Evolutionary conservation across 1,284 basidiomycete species (phyloP), one percentile per base, ranked within the genome.

Genomic region (Naganishia albida): DNA sequence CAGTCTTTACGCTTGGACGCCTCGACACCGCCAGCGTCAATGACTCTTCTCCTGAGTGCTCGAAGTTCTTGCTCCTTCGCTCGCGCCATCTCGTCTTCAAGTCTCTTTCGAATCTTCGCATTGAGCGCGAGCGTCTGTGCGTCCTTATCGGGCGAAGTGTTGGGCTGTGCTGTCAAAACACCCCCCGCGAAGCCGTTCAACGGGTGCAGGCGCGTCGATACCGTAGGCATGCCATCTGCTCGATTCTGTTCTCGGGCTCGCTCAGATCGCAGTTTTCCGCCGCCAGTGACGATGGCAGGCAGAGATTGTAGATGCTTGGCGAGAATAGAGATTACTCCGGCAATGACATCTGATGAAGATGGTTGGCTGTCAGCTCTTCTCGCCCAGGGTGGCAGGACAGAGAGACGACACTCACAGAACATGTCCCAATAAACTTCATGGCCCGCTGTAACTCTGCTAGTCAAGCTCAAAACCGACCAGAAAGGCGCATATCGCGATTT

Each of bases 401-500:
- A 16, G 39, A 26, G 42, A 43, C n/a, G n/a, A 18, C 6, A 49
- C 64, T 53, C 39, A 65, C 64, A 40, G 28, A 65, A 65, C 64
- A 65, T 48, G 23, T 65, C 64, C 64, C 64, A 65, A 53, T 60
- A 65, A 15, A 75, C 75, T 51, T 72, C 73, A 20, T 70, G 63
- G n/a, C 67, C 69, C 8, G 74, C 72, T 1, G 60, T 67, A 28
- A 77, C 51, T 67, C 75, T 76, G 65, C 69, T 73, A 66, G 78
- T 63, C 16, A 75, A 70, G 18, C 73, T 75, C 70, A 78, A 72
- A 25, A 77, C 68, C 2, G 71, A 69, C 54, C 76, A 73, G 67
- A 74, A 79, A 1, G 78, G 77, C 1, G 76, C 74, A 67, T 78
- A 74, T 7, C 77, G 73, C 51, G 74, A 72, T 67, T 79, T 79